Conservation (phyloP, 495 filamentous ascomycete genomes). For the Lophium mytilinum region DNA sequence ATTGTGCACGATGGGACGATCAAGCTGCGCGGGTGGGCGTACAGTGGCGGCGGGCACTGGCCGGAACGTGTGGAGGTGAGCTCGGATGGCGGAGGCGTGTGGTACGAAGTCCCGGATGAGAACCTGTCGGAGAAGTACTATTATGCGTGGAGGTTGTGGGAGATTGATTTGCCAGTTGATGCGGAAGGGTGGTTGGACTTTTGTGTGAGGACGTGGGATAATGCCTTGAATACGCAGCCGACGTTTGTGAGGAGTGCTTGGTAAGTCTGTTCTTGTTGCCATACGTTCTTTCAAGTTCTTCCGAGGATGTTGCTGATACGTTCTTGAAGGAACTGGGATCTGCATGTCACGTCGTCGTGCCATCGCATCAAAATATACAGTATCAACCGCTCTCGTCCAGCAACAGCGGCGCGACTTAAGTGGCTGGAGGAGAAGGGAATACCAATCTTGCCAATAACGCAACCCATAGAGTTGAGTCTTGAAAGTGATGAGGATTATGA, state of each 20-base stretch:
- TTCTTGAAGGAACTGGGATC: constrained; percentile 46
- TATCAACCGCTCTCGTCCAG: constrained; percentile 45
- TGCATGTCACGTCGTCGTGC: constrained; percentile 58
- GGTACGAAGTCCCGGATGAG: constrained; percentile 48
- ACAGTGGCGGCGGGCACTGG: constrained; percentile 49
- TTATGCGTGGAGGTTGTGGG: constrained; percentile 48
- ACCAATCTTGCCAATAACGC: constrained; percentile 22
- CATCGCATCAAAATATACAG: constrained; percentile 59
- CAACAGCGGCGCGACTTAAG: constrained; percentile 43
- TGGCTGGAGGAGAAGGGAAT: constrained; percentile 41
- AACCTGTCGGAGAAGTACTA: constrained; percentile 47
- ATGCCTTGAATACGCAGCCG: constrained; percentile 47
- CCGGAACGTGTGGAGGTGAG: constrained; percentile 50
- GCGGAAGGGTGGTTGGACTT: constrained; percentile 54
- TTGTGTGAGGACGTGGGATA: constrained; percentile 50
- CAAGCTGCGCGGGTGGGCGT: constrained; percentile 49
- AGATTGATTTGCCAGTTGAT: constrained; percentile 46
- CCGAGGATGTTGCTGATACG: too few relatives aligned
- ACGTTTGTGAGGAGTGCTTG: constrained; percentile 37
- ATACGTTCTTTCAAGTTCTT: too few relatives aligned
- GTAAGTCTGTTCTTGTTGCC: constrained; percentile 16
- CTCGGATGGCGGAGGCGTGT: constrained; percentile 48
- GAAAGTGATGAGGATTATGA: constrained; percentile 26
- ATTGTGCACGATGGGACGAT: constrained; percentile 50
- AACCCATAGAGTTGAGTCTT: constrained; percentile 22